A percentile compares a stretch with the other conserved stretches of the same genome.
Conservation (phyloP, 257 asterid genomes). For the Lantana camara region DNA sequence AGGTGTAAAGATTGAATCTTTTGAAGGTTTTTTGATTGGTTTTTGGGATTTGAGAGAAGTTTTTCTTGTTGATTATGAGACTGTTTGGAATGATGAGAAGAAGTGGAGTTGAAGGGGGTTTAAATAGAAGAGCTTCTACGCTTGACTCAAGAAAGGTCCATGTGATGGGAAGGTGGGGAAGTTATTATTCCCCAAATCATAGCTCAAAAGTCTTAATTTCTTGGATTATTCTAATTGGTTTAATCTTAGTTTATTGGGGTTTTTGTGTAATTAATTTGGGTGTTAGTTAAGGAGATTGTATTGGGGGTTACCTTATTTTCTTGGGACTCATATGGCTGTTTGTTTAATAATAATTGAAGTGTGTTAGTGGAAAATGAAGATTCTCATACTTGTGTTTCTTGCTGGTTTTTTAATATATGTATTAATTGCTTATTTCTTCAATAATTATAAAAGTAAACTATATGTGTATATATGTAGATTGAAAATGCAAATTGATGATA, state of each 20-base stretch:
- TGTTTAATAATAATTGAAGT: slow-evolving; percentile 32
- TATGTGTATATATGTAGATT: too few species aligned
- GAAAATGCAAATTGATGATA: too few species aligned
- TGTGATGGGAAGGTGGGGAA: slow-evolving; percentile 49
- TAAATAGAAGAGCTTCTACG: slow-evolving; percentile 38
- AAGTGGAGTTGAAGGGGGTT: slow-evolving; percentile 23
- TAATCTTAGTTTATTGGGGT: not conserved
- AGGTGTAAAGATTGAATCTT: not conserved
- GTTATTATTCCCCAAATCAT: slow-evolving; percentile 48
- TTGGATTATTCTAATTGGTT: slow-evolving; percentile 30
- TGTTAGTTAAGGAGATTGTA: slow-evolving; percentile 19
- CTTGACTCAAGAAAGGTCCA: slow-evolving; percentile 34
- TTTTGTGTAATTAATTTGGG: slow-evolving; percentile 15
- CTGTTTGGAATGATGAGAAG: slow-evolving; percentile 21
- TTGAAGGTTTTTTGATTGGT: not conserved
- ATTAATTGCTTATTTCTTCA: too few species aligned
- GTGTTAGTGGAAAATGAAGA: slow-evolving; percentile 21
- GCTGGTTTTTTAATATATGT: not conserved
- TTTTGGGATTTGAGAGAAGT: not conserved
- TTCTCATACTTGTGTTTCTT: slow-evolving; percentile 10
- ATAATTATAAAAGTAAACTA: too few species aligned
- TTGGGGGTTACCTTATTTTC: slow-evolving; percentile 27
- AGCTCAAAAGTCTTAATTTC: slow-evolving; percentile 33
- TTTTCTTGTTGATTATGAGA: not conserved
- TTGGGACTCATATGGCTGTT: slow-evolving; percentile 19